Evolutionary conservation across 768 basidiomycete genomes (phyloP).

Genomic region (Mycena alexandri): DNA sequence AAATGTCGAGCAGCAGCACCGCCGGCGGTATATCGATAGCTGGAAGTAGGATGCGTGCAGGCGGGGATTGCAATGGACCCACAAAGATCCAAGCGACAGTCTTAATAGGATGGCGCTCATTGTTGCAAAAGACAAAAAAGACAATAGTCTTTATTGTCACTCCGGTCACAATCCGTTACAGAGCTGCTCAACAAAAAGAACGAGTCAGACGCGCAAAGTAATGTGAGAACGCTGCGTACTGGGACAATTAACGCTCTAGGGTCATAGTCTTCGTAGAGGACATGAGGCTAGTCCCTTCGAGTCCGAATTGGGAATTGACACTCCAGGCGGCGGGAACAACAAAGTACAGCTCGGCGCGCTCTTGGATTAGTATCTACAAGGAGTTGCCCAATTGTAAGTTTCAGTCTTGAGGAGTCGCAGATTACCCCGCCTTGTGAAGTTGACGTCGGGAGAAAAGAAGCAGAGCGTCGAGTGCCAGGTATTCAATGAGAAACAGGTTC

Average conservation of each 20-base stretch:
- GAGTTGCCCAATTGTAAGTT: slow-evolving; percentile 18
- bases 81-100: slow-evolving; percentile 23
- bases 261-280: slow-evolving; percentile 14
- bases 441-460: too few relatives aligned
- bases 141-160: slow-evolving; percentile 32
- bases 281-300: slow-evolving; percentile 27
- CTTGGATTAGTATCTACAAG: neutral
- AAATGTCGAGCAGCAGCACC: neutral
- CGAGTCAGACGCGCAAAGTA: slow-evolving; percentile 11
- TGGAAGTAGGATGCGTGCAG: neutral
- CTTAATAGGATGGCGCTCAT: slow-evolving; percentile 26
- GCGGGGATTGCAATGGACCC: slow-evolving; percentile 30
- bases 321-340: slow-evolving; percentile 13
- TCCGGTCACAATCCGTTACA: slow-evolving; percentile 21
- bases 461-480: too few relatives aligned
- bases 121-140: slow-evolving; percentile 35
- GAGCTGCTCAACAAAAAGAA: slow-evolving; percentile 26
- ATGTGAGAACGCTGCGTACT: slow-evolving; percentile 23
- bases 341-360: slow-evolving; percentile 13
- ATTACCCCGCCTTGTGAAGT: neutral
- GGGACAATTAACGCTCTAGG: slow-evolving; percentile 15
- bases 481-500: too few relatives aligned
- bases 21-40: slow-evolving; percentile 25
- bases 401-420: neutral
- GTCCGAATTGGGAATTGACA: neutral